Evolutionary conservation across 2,329 filamentous ascomycete species (phyloP), one percentile per base, ranked within the genome.

Genomic region (Aureobasidium pullulans): DNA sequence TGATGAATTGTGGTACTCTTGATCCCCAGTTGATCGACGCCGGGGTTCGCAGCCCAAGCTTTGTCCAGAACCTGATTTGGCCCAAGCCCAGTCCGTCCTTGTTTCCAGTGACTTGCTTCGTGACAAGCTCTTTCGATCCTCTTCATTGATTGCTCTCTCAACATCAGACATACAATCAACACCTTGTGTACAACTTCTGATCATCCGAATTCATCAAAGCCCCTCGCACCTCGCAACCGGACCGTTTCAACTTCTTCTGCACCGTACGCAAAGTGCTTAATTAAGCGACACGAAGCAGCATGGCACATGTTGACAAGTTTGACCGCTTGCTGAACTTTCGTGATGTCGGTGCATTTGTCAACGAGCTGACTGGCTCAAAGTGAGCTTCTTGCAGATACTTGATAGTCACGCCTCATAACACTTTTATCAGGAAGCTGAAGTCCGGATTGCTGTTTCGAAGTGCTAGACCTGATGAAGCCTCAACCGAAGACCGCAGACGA

Each of bases 381-480:
- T 85, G 75, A 65, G 75, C 19, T 57, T 39, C 53, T 15, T 37
- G 57, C 36, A 23, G 10, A 31, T 40, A 23, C 31, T 39, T 15
- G 13, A 10, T 49, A 31, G 47, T 52, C 4, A 53, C 37, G 42
- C 52, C 60, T 10, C 29, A n/a, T 59, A 61, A 8, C 29, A 44
- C 28, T 40, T 13, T 39, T n/a, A n/a, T n/a, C 52, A 84, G n/a
- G 68, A 52, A 53, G 16, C 36, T 63, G 32, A 63, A 62, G 28
- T 7, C 57, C 15, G 60, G 57, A 32, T 16, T 62, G 9, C 57
- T 90, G 23, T 90, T 81, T 69, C 83, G 87, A 60, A 88, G 86
- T 61, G 87, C 86, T 15, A 78, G 85, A 66, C 83, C 82, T 80
- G 90, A 96, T 68, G 84, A 90, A 70, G 88, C 89, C 37, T 87